These are phyloP conservation scores for Colletotrichum nymphaeae DNA, from an alignment of 2,329 filamentous ascomycete species.

Conservation along the genomic window DNA sequence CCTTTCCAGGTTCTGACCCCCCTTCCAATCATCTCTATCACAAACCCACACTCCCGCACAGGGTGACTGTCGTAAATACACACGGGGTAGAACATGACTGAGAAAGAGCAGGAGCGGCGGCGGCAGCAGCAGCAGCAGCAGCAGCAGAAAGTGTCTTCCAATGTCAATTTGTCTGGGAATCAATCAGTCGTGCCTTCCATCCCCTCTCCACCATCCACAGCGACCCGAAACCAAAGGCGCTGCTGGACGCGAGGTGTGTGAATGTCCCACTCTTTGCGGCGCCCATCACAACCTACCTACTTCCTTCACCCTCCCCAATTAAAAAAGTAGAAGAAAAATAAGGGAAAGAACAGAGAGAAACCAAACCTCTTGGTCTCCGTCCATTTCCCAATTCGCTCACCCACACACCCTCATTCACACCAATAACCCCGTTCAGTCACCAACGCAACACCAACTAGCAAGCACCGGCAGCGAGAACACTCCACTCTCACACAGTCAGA, in stretches of 20 bases:
- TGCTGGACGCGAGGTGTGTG: slow-evolving; percentile 2
- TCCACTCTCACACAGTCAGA: background rate
- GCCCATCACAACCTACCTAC: background rate
- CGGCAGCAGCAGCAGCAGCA: too few species aligned
- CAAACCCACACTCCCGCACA: slow-evolving; percentile 15
- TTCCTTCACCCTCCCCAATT: background rate
- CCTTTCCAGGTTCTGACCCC: background rate
- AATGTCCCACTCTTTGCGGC: slow-evolving; percentile 6
- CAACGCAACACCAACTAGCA: slow-evolving; percentile 9
- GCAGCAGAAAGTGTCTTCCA: background rate
- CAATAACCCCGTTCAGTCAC: slow-evolving; percentile 7
- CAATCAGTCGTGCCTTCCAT: background rate
- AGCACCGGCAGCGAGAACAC: slow-evolving; percentile 16
- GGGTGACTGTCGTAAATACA: background rate
- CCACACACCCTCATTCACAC: background rate
- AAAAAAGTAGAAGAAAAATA: background rate
- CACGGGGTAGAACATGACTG: background rate
- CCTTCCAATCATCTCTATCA: background rate
- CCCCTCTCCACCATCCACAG: slow-evolving; percentile 5
- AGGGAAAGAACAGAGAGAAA: background rate
- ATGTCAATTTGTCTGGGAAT: background rate
- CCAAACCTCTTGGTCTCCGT: slow-evolving; percentile 7
- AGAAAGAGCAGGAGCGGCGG: too few species aligned
- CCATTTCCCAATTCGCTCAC: background rate
- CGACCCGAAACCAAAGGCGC: background rate